Conservation (phyloP, 305 asterid genomes). For the Solanum hybrid region DNA sequence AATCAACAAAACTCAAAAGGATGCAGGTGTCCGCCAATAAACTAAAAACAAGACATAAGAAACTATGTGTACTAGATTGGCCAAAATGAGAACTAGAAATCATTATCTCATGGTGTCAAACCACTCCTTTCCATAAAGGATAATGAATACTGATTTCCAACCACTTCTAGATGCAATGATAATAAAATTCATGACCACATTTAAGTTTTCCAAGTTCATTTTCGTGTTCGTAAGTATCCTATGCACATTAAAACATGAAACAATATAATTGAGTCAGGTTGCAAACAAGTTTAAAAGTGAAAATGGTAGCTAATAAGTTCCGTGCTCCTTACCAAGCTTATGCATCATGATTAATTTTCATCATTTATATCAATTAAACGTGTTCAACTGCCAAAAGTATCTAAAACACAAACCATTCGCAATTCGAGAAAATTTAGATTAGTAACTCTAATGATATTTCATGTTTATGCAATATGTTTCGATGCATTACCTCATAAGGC, state of each 20-base stretch:
- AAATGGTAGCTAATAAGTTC: too few relatives aligned
- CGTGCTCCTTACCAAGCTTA: background rate
- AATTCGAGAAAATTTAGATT: too few relatives aligned
- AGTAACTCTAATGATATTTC: background rate
- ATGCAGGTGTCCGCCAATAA: background rate
- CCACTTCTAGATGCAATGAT: background rate
- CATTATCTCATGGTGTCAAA: background rate
- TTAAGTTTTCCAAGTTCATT: background rate
- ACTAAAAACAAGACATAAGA: background rate
- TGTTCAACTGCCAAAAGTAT: background rate
- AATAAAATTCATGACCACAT: background rate
- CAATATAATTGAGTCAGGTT: background rate
- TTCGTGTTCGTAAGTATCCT: background rate
- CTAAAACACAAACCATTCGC: background rate
- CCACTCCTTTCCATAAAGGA: background rate
- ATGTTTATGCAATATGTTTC: background rate
- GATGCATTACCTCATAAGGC: background rate
- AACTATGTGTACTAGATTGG: background rate
- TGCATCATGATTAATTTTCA: background rate
- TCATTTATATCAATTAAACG: background rate
- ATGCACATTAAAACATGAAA: background rate
- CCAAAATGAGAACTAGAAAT: background rate
- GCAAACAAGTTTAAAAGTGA: background rate
- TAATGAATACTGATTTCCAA: background rate
- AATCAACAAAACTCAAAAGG: background rate